These are phyloP conservation scores for Colletotrichum coccodes DNA, from an alignment of 2,329 filamentous ascomycete genomes.

Conservation along the genomic window DNA sequence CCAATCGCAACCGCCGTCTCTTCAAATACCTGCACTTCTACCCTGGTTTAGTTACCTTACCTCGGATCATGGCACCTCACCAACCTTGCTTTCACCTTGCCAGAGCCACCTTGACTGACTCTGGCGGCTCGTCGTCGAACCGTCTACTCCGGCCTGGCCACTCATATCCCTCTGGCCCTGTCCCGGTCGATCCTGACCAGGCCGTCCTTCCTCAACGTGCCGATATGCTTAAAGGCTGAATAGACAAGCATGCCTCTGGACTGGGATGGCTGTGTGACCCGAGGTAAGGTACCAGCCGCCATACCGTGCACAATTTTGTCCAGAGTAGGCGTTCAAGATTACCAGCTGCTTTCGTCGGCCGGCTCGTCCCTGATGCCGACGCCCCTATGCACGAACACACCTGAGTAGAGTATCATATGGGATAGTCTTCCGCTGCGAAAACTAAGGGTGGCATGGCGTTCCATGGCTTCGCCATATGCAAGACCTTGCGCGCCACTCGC, in stretches of 20 bases:
- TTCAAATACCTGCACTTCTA: constrained; percentile 16
- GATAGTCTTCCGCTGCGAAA: background rate
- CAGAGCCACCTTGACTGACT: background rate
- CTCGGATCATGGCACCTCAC: background rate
- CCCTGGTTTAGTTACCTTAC: background rate
- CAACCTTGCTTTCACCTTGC: background rate
- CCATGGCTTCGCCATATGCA: background rate
- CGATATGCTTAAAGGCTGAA: constrained; percentile 8
- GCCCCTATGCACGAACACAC: background rate
- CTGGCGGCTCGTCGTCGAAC: background rate
- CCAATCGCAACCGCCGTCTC: constrained; percentile 36
- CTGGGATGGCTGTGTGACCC: background rate
- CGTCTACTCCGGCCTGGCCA: background rate
- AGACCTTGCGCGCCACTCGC: background rate
- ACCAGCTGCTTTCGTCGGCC: background rate
- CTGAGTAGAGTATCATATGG: background rate
- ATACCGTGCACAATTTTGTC: background rate
- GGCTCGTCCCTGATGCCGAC: background rate
- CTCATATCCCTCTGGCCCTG: background rate
- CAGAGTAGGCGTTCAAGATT: background rate
- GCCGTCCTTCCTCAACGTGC: background rate
- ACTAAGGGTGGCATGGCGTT: background rate
- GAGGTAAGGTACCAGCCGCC: background rate
- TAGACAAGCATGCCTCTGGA: background rate
- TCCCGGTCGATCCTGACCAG: background rate